Percentiles rank a stretch among this genome's conserved stretches.
These are phyloP conservation scores for Quercus mongolica DNA, from an alignment of 306 rosid genomes.

Conservation along the genomic window DNA sequence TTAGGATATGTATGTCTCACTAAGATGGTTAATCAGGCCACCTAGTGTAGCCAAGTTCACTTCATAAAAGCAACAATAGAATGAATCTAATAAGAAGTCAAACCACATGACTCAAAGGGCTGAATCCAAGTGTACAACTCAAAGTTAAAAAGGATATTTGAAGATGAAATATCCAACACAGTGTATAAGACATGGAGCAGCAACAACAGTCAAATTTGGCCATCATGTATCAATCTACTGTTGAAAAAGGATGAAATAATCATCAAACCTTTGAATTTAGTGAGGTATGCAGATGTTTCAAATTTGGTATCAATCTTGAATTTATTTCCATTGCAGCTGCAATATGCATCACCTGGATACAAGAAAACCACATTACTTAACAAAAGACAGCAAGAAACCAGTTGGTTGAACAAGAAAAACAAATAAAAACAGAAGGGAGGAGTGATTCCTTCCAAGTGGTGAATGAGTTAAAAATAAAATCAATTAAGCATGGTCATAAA, in stretches of 20 bases:
- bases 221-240: neutral
- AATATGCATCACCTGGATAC: constrained; percentile 89
- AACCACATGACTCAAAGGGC: neutral
- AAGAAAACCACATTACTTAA: neutral
- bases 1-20: neutral
- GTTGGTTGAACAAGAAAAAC: constrained; percentile 5
- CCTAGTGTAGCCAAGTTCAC: neutral
- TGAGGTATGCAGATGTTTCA: constrained; percentile 69
- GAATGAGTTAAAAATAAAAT: neutral
- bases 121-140: neutral
- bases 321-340: constrained; percentile 84
- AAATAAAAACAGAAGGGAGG: neutral
- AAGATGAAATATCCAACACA: neutral
- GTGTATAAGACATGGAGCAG: neutral
- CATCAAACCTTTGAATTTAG: constrained; percentile 72
- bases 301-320: constrained; percentile 75
- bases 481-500: neutral
- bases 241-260: constrained; percentile 7
- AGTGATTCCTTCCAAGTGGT: neutral
- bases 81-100: neutral
- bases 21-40: neutral
- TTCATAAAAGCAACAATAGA: neutral
- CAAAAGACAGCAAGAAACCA: neutral
- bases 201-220: neutral
- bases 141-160: neutral